Conservation (phyloP, 345 rosid species). For the Gynandropsis gynandra region DNA sequence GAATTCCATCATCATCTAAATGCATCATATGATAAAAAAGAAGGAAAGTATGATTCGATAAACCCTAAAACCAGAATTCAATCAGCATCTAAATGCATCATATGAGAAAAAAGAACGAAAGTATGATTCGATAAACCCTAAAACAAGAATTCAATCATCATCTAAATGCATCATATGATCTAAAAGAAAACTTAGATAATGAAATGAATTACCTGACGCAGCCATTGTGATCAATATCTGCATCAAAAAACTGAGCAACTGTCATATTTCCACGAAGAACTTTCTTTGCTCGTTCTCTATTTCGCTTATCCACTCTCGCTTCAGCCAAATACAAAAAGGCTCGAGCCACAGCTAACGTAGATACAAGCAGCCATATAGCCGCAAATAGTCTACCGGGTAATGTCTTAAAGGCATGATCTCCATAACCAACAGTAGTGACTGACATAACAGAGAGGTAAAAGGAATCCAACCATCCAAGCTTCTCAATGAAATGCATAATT, state of each 20-base stretch:
- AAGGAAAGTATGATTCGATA: too few species aligned
- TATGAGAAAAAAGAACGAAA: too few species aligned
- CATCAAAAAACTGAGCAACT: constrained; percentile 85
- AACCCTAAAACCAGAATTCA: too few species aligned
- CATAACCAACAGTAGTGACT: constrained; percentile 90
- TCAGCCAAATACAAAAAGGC: constrained; percentile 82
- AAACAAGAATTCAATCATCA: too few species aligned
- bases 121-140: too few species aligned
- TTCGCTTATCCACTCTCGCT: constrained; percentile 90
- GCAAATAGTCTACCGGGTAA: constrained; percentile 78
- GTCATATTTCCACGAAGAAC: constrained; percentile 90
- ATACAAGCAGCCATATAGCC: constrained; percentile 84
- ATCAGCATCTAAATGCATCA: too few species aligned
- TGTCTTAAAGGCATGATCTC: constrained; percentile 70
- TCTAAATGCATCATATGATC: not conserved
- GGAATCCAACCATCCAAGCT: constrained; percentile 76
- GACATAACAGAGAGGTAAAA: constrained; percentile 96
- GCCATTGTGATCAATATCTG: constrained; percentile 91
- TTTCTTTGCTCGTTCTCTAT: constrained; percentile 74
- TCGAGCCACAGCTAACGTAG: constrained; percentile 83
- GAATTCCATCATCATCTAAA: too few species aligned
- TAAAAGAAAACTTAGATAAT: not conserved
- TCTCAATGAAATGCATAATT: constrained; percentile 80
- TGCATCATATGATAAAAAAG: too few species aligned
- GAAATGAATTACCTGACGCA: constrained; percentile 61